Percentiles rank a stretch among this genome's conserved stretches.
These are phyloP conservation scores for Suillus alpinus DNA, from an alignment of 768 basidiomycete genomes.

Conservation along the genomic window DNA sequence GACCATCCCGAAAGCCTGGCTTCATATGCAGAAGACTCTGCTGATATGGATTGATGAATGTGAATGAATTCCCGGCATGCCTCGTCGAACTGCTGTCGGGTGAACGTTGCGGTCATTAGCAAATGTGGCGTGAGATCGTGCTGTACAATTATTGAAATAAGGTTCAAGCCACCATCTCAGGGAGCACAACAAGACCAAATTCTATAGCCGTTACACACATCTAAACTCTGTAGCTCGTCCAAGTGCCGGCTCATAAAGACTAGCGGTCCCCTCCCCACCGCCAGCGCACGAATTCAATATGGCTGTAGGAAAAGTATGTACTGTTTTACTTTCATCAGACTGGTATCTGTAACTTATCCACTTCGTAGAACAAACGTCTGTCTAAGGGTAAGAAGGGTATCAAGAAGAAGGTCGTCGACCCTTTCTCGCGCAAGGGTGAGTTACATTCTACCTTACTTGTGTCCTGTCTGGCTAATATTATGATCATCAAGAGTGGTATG, in stretches of 20 bases:
- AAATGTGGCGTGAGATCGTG: slow-evolving; percentile 41
- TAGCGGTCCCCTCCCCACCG: slow-evolving; percentile 39
- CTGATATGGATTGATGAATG: slow-evolving; percentile 17
- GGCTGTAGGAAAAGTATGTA: slow-evolving; percentile 85
- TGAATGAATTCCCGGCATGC: slow-evolving; percentile 54
- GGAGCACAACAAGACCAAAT: slow-evolving; percentile 18
- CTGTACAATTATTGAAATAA: slow-evolving; percentile 43
- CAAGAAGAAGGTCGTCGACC: slow-evolving; percentile 99
- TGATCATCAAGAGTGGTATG: slow-evolving; percentile 85
- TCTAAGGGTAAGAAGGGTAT: slow-evolving; percentile 99
- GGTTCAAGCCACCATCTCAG: slow-evolving; percentile 55
- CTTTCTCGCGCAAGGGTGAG: slow-evolving; percentile 97
- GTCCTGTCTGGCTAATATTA: slow-evolving; percentile 5
- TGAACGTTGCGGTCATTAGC: slow-evolving; percentile 30
- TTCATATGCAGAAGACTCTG: background rate
- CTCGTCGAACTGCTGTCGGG: slow-evolving; percentile 57
- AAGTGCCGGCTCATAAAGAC: slow-evolving; percentile 42
- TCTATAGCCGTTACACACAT: slow-evolving; percentile 17
- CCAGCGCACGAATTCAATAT: slow-evolving; percentile 49
- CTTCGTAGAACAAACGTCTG: slow-evolving; percentile 86
- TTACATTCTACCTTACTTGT: background rate
- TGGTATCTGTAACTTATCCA: slow-evolving; percentile 1
- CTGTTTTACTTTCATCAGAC: background rate
- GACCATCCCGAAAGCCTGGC: slow-evolving; percentile 42
- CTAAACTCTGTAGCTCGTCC: slow-evolving; percentile 47